Percentiles rank a stretch among this genome's conserved stretches.
These are phyloP conservation scores for Rickenella mellea DNA, from an alignment of 768 basidiomycete species.

Conservation along the genomic window DNA sequence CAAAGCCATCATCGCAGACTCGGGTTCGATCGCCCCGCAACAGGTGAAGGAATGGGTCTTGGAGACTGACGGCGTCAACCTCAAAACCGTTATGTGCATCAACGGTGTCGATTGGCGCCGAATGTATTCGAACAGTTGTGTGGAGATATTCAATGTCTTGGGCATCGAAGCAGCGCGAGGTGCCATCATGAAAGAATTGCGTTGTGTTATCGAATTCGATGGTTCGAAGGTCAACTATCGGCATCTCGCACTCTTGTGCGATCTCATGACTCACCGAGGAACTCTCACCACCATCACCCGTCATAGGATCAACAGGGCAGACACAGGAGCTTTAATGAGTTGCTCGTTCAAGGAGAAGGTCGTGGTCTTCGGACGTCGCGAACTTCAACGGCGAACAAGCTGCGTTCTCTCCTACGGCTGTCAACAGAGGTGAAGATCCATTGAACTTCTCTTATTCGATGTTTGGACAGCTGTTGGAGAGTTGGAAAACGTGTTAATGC, in stretches of 20 bases:
- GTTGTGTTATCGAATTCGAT: constrained; percentile 96
- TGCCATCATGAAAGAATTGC: constrained; percentile 88
- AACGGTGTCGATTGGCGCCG: constrained; percentile 90
- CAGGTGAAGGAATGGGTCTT: constrained; percentile 81
- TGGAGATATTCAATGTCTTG: constrained; percentile 87
- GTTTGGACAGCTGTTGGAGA: constrained; percentile 46
- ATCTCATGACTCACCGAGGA: constrained; percentile 96
- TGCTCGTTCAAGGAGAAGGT: constrained; percentile 99
- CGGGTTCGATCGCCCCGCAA: constrained; percentile 52
- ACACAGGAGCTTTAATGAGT: constrained; percentile 97
- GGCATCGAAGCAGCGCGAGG: constrained; percentile 96
- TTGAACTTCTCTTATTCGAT: constrained; percentile 64
- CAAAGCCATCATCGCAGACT: constrained; percentile 51
- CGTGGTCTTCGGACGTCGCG: constrained; percentile 61
- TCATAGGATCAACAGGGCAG: constrained; percentile 97
- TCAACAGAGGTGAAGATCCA: constrained; percentile 71
- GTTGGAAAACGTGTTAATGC: constrained; percentile 5
- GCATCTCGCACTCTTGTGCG: constrained; percentile 92
- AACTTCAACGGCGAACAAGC: constrained; percentile 75
- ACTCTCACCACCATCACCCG: constrained; percentile 96
- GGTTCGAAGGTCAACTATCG: constrained; percentile 99
- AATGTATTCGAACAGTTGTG: constrained; percentile 95
- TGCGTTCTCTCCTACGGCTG: constrained; percentile 90
- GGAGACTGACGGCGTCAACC: constrained; percentile 94
- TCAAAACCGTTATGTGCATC: constrained; percentile 91